A percentile compares a stretch with the other conserved stretches of the same genome.
These are phyloP conservation scores for Penicillium sp. DNA, from an alignment of 2,329 filamentous ascomycete species.

Conservation along the genomic window DNA sequence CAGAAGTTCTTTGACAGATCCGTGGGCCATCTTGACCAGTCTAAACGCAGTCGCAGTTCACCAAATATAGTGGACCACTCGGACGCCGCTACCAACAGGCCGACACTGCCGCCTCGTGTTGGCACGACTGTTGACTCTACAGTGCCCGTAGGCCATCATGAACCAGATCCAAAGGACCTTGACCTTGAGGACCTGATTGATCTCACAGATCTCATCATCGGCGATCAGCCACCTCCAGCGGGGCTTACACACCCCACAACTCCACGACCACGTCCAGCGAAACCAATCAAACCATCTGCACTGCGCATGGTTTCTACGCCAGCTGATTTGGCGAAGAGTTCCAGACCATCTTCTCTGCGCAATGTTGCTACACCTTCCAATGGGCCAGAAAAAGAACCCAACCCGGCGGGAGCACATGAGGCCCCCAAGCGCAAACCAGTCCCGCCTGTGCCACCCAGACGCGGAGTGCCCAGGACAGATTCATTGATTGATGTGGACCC, in stretches of 20 bases:
- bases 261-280: constrained; percentile 38
- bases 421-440: constrained; percentile 35
- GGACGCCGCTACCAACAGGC: constrained; percentile 34
- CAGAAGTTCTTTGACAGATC: constrained; percentile 76
- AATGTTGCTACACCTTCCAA: not conserved
- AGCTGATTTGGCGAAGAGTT: constrained; percentile 15
- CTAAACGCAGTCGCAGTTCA: constrained; percentile 27
- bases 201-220: constrained; percentile 34
- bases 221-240: constrained; percentile 19
- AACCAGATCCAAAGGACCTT: constrained; percentile 25
- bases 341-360: constrained; percentile 2
- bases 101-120: constrained; percentile 42
- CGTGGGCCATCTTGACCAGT: constrained; percentile 36
- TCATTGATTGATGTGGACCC: constrained; percentile 19
- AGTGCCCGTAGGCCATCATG: constrained; percentile 10
- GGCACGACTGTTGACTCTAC: constrained; percentile 23
- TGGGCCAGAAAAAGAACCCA: not conserved
- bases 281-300: constrained; percentile 47
- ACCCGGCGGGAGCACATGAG: constrained; percentile 19
- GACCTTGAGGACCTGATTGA: constrained; percentile 42
- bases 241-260: constrained; percentile 20
- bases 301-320: constrained; percentile 38
- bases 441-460: constrained; percentile 42
- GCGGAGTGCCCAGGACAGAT: constrained; percentile 21
- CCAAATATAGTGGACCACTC: constrained; percentile 28